Conservation (phyloP, 164 flowering plant species). For the Kalanchoe fedtschenkoi region DNA sequence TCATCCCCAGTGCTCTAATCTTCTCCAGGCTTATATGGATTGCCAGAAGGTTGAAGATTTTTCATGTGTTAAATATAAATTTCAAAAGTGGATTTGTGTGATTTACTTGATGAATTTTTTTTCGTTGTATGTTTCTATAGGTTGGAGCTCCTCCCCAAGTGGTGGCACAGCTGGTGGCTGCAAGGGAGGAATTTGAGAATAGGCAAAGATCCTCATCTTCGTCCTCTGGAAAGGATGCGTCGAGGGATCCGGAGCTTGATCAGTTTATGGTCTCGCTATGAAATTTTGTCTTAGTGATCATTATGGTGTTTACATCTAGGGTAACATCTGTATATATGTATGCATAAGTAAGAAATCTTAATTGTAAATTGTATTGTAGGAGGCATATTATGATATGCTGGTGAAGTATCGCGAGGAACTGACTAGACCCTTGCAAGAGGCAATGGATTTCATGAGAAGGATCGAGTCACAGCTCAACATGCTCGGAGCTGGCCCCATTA, state of each 20-base stretch:
- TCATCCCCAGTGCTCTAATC: conserved; percentile 82
- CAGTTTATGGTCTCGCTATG: conserved; percentile 66
- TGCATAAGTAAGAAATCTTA: background rate
- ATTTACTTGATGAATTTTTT: too few species aligned
- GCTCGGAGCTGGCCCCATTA: conserved; percentile 37
- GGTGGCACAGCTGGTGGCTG: conserved; percentile 47
- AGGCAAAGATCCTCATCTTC: conserved; percentile 46
- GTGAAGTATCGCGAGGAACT: conserved; percentile 88
- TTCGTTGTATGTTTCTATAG: too few species aligned
- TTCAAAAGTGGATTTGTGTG: too few species aligned
- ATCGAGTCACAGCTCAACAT: conserved; percentile 76
- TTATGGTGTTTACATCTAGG: too few species aligned
- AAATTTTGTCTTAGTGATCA: background rate
- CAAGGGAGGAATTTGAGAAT: conserved; percentile 58
- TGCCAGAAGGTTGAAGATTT: conserved; percentile 99
- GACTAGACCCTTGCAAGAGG: conserved; percentile 86
- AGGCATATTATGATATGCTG: conserved; percentile 85
- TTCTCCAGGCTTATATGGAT: conserved; percentile 81
- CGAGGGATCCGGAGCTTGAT: conserved; percentile 85
- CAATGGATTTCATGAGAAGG: conserved; percentile 88
- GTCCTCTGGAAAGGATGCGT: conserved; percentile 18
- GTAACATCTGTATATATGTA: too few species aligned
- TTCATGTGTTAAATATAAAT: too few species aligned
- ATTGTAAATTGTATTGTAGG: conserved; percentile 27
- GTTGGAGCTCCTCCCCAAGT: conserved; percentile 93